These are phyloP conservation scores for Linnemannia exigua DNA, from an alignment of 192 early-diverging fungal species.

Conservation along the genomic window DNA sequence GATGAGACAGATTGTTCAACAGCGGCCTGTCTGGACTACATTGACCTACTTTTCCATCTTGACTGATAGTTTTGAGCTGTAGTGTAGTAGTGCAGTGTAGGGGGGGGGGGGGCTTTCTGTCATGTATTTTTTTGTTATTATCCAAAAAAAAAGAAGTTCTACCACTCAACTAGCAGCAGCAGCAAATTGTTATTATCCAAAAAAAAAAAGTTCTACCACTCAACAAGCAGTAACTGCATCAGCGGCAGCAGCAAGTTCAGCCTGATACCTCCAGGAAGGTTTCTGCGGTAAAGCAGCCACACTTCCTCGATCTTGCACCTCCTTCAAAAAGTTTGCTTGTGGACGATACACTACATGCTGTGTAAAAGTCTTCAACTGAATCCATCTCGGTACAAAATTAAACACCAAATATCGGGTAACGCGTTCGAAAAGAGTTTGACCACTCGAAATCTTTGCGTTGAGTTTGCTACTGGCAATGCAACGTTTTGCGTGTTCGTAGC, in stretches of 20 bases:
- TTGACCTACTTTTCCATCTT: constrained; percentile 28
- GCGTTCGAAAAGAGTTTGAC: background rate
- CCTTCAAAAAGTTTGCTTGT: background rate
- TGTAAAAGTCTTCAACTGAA: background rate
- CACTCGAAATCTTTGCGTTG: background rate
- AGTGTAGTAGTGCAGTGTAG: too few species aligned
- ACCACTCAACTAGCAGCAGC: background rate
- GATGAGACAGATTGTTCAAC: constrained; percentile 27
- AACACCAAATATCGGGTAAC: background rate
- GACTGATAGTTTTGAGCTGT: constrained; percentile 14
- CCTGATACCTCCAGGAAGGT: background rate
- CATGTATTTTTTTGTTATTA: background rate
- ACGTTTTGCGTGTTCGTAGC: background rate
- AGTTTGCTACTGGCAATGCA: background rate
- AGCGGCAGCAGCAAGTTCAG: background rate
- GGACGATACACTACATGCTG: background rate
- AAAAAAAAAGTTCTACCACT: background rate
- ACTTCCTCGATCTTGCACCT: background rate
- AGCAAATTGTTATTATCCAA: background rate
- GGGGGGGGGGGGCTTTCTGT: background rate
- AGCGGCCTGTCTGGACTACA: constrained; percentile 9
- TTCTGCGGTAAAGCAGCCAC: background rate
- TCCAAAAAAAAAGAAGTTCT: background rate
- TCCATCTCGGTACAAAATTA: background rate
- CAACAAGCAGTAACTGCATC: background rate